Evolutionary conservation across 202 grass and related monocot genomes (phyloP).

Genomic region (Dendrocalamus latiflorus): DNA sequence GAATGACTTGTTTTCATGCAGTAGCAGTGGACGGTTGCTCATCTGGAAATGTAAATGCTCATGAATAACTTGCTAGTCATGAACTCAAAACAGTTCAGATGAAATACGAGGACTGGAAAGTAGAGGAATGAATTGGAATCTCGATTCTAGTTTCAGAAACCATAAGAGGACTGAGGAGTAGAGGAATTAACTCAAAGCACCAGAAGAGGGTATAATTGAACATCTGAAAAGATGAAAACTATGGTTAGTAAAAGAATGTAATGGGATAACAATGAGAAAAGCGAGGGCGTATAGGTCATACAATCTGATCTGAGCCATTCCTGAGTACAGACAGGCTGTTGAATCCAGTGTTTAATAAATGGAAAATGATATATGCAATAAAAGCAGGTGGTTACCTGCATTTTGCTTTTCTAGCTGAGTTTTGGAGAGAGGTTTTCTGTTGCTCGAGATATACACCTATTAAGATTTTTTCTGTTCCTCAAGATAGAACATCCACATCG

Average conservation of each 20-base stretch:
- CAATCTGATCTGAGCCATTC: background rate
- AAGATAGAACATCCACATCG: background rate
- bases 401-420: background rate
- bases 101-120: background rate
- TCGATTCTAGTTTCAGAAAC: background rate
- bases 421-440: background rate
- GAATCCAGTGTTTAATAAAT: background rate
- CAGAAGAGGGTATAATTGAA: background rate
- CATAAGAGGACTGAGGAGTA: background rate
- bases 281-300: background rate
- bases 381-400: background rate
- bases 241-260: too few relatives aligned
- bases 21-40: background rate
- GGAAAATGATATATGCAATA: background rate
- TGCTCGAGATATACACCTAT: background rate
- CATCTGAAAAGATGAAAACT: too few relatives aligned
- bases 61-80: background rate
- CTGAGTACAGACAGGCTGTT: background rate
- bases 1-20: background rate
- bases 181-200: background rate
- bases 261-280: too few relatives aligned
- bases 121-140: background rate
- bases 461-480: background rate
- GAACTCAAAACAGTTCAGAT: background rate
- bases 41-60: background rate